A percentile compares a stretch with the other conserved stretches of the same genome.
Conservation (phyloP, 2,329 filamentous ascomycete species). For the Penicillium sp. region DNA sequence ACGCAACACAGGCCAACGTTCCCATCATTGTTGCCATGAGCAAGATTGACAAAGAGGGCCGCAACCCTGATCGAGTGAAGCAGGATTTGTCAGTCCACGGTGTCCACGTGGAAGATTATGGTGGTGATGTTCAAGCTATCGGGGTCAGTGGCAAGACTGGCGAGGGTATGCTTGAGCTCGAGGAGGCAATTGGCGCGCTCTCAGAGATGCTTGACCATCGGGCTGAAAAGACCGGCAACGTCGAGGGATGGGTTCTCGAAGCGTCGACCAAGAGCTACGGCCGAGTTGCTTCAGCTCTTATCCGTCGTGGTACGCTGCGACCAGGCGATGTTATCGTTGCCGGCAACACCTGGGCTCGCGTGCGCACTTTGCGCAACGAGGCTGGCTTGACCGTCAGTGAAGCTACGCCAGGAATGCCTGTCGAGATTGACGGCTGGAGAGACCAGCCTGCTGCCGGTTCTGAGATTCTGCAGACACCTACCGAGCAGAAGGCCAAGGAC, state of each 20-base stretch:
- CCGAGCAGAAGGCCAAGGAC: conserved; percentile 74
- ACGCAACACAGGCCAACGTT: conserved; percentile 81
- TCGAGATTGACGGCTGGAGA: conserved; percentile 94
- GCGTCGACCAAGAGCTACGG: conserved; percentile 83
- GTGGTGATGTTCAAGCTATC: conserved; percentile 90
- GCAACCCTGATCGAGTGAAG: conserved; percentile 81
- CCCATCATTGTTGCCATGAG: conserved; percentile 98
- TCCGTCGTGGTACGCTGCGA: conserved; percentile 81
- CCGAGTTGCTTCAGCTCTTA: conserved; percentile 82
- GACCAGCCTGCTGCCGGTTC: conserved; percentile 84
- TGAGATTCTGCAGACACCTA: conserved; percentile 77
- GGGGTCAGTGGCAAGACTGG: conserved; percentile 92
- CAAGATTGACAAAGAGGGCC: conserved; percentile 88
- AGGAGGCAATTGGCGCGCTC: conserved; percentile 83
- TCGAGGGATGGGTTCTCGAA: conserved; percentile 93
- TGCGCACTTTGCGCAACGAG: conserved; percentile 84
- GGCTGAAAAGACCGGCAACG: conserved; percentile 71
- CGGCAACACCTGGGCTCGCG: conserved; percentile 81
- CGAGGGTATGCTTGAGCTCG: conserved; percentile 83
- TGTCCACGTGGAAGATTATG: conserved; percentile 90
- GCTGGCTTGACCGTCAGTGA: conserved; percentile 69
- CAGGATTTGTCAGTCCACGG: conserved; percentile 79
- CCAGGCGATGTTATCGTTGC: conserved; percentile 82
- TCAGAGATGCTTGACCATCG: conserved; percentile 90
- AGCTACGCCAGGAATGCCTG: conserved; percentile 82